Evolutionary conservation across 1,284 basidiomycete genomes (phyloP).

Genomic region (Sutorius eximius): DNA sequence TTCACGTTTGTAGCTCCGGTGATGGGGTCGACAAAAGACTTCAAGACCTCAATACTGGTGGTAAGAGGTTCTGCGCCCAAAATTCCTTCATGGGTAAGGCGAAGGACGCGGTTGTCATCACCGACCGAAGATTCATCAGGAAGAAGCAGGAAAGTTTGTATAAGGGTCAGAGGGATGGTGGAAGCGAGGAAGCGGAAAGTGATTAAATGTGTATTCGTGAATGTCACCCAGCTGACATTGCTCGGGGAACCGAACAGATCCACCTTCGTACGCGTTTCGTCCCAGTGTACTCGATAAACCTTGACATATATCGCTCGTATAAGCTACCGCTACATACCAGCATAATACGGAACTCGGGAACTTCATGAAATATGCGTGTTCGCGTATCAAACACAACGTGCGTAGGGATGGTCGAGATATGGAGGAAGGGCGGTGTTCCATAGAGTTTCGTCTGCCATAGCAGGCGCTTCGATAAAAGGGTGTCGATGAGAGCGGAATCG

Average conservation of each 20-base stretch:
- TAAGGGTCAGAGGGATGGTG: not conserved
- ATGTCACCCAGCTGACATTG: not conserved
- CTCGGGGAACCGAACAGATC: rapidly evolving
- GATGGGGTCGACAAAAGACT: not conserved
- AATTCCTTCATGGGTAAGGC: not conserved
- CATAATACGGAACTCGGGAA: not conserved
- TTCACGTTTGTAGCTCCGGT: not conserved
- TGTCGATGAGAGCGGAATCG: not conserved
- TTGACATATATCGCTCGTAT: not conserved
- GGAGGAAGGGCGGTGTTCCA: not conserved
- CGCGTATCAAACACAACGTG: not conserved
- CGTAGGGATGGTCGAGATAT: no score
- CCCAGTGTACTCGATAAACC: not conserved
- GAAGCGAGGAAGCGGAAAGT: not conserved
- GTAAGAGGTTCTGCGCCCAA: rapidly evolving
- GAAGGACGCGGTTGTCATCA: not conserved
- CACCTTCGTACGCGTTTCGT: not conserved
- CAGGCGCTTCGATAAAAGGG: not conserved
- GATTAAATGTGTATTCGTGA: not conserved
- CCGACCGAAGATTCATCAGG: not conserved
- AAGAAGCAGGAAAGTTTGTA: not conserved
- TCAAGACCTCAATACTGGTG: not conserved
- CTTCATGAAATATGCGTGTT: not conserved
- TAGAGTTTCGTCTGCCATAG: not conserved
- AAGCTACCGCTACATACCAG: not conserved